phyloP scores from a whole-genome alignment of 208 protist genomes.

The Leptomonas seymouri region DNA sequence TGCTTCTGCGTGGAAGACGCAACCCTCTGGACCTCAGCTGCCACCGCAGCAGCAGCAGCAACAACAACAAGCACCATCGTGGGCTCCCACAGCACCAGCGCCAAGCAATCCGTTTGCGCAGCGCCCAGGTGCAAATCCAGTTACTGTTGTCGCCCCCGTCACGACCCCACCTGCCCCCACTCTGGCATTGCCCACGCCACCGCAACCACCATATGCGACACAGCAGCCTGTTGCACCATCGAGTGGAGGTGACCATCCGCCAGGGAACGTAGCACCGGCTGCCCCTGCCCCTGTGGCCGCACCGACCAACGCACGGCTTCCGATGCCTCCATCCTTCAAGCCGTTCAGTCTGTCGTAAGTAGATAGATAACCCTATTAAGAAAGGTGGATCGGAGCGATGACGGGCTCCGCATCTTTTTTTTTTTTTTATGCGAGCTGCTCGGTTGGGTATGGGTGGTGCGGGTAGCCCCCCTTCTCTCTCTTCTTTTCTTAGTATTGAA shows the following conservation, averaged over 20 bases:
- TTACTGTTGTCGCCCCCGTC: neutral
- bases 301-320: constrained; percentile 4
- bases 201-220: neutral
- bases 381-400: neutral
- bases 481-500: no score
- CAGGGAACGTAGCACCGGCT: neutral
- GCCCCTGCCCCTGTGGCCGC: neutral
- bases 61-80: constrained; percentile 3
- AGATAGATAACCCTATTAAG: neutral
- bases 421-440: no score
- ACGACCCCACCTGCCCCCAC: neutral
- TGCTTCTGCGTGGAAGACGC: constrained; percentile 3
- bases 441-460: no score
- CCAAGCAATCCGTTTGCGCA: constrained; percentile 7
- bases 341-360: constrained; percentile 28
- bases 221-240: neutral
- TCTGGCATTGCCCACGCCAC: neutral
- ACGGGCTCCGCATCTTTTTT: neutral
- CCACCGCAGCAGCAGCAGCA: neutral
- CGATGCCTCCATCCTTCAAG: constrained; percentile 40
- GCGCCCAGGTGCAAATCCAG: neutral
- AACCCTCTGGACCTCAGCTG: neutral
- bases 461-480: no score
- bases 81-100: neutral
- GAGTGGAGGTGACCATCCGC: neutral